Evolutionary conservation across 2,329 filamentous ascomycete species (phyloP).

Genomic region (Cladosporium sp.): DNA sequence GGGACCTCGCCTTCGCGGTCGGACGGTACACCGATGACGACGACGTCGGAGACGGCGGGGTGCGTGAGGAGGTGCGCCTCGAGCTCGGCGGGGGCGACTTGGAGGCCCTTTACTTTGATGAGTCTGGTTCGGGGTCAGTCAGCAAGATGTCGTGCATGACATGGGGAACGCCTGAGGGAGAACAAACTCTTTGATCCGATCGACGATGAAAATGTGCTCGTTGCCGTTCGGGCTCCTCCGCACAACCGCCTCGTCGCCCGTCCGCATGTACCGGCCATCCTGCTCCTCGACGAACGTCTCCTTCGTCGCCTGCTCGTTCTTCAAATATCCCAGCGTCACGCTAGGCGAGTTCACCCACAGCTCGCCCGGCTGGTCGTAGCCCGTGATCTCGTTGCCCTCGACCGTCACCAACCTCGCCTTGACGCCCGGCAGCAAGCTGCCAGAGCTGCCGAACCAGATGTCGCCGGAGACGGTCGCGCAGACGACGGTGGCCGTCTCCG

Average conservation of each 20-base stretch:
- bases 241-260: slow-evolving; percentile 77
- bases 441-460: slow-evolving; percentile 64
- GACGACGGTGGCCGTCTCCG: slow-evolving; percentile 69
- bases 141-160: not conserved
- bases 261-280: slow-evolving; percentile 62
- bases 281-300: slow-evolving; percentile 59
- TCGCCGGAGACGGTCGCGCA: slow-evolving; percentile 56
- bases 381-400: slow-evolving; percentile 65
- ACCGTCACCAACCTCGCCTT: slow-evolving; percentile 60
- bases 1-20: slow-evolving; percentile 56
- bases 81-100: slow-evolving; percentile 78
- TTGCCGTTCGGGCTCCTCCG: slow-evolving; percentile 56
- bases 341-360: slow-evolving; percentile 71
- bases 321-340: slow-evolving; percentile 74
- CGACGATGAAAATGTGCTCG: slow-evolving; percentile 80
- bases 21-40: slow-evolving; percentile 68
- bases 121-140: slow-evolving; percentile 16
- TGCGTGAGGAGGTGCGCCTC: slow-evolving; percentile 74
- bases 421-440: slow-evolving; percentile 59
- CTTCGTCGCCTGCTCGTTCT: slow-evolving; percentile 74
- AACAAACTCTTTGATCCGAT: slow-evolving; percentile 62
- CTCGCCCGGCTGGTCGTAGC: slow-evolving; percentile 70
- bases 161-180: not conserved
- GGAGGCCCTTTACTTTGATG: slow-evolving; percentile 55
- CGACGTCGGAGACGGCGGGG: slow-evolving; percentile 67